Conservation (phyloP, 176 grass and related monocot genomes). For the Rhynchospora breviuscula region DNA sequence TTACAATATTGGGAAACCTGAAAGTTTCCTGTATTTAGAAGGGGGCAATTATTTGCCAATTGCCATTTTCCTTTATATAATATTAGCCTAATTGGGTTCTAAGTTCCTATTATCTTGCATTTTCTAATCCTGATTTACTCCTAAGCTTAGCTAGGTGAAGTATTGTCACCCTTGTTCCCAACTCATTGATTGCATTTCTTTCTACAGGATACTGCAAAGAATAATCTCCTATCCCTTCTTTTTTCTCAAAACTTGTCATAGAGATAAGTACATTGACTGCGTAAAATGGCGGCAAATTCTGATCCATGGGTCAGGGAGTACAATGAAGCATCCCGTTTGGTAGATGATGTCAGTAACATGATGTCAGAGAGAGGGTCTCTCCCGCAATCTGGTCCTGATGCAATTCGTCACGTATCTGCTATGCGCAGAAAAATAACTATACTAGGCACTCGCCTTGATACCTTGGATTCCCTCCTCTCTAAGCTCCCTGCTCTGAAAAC, state of each 20-base stretch:
- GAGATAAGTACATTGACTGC: not conserved
- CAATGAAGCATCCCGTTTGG: conserved; percentile 42
- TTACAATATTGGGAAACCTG: not conserved
- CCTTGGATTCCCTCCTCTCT: conserved; percentile 40
- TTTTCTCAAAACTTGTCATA: not conserved
- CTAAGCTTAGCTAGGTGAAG: conserved; percentile 4
- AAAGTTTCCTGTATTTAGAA: not conserved
- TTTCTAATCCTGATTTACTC: not conserved
- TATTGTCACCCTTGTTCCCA: not conserved
- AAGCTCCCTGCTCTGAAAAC: conserved; percentile 43
- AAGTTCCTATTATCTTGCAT: not conserved
- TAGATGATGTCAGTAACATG: conserved; percentile 29
- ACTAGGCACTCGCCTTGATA: conserved; percentile 44
- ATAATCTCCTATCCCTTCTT: not conserved
- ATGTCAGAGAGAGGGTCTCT: conserved; percentile 45
- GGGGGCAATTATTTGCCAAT: not conserved
- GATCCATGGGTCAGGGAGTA: conserved; percentile 54
- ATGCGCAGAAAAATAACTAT: conserved; percentile 61
- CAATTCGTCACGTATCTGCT: conserved; percentile 38
- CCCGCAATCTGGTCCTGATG: conserved; percentile 35
- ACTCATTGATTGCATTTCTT: not conserved
- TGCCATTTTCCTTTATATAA: not conserved
- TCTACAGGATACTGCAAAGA: not conserved
- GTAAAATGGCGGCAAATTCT: conserved; percentile 16
- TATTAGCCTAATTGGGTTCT: not conserved